Base-by-base conservation (phyloP, 306 rosid species). In the Begonia peltatifolia region DNA sequence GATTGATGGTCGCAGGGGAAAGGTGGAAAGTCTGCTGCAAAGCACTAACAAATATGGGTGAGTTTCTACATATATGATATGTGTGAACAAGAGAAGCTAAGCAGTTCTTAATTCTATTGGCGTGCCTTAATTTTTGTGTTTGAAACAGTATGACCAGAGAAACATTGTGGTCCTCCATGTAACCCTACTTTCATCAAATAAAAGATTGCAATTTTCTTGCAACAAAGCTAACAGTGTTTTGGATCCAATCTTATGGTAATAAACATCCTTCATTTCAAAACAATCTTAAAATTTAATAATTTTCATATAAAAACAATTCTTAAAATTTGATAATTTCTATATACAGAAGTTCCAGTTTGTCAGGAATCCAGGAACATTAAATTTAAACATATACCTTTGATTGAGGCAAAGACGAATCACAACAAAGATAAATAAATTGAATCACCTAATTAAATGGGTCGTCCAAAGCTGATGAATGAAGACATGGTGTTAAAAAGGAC, bases 401-500 rank as follows among this genome's bases (percentile, higher is more conserved):
- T 20, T 20, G 23, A 20, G 23, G 23, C 2, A 20, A 20, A 20
- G 4, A 20, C 23, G 23, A 20, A 30, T 30, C 38, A 30, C 38
- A 5, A 7, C 1, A 9, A 44, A 44, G n/a, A 44, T 7, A n/a
- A 44, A 44, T 44, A n/a, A 44, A 44, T 44, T 44, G 48, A 44
- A 44, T 44, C 38, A 7, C 38, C 38, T 30, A 30, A 30, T 30
- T 6, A 30, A 30, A 30, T 6, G 36, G 36, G 36, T 30, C 36
- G 3, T 30, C 36, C 38, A 30, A 30, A 20, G 23, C 23, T 20
- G 38, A 30, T 10, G 48, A 44, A 44, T 12, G 48, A 44, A 44
- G 12, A 44, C 48, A 14, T 52, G 43, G 46, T 38, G 58, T 69
- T 71, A 89, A 73, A 89, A 89, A 23, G 95, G 97, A 72, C 97